Percentiles rank a stretch among this genome's conserved stretches.
These are phyloP conservation scores for Penicillium macrosclerotiorum DNA, from an alignment of 495 filamentous ascomycete species.

Conservation along the genomic window DNA sequence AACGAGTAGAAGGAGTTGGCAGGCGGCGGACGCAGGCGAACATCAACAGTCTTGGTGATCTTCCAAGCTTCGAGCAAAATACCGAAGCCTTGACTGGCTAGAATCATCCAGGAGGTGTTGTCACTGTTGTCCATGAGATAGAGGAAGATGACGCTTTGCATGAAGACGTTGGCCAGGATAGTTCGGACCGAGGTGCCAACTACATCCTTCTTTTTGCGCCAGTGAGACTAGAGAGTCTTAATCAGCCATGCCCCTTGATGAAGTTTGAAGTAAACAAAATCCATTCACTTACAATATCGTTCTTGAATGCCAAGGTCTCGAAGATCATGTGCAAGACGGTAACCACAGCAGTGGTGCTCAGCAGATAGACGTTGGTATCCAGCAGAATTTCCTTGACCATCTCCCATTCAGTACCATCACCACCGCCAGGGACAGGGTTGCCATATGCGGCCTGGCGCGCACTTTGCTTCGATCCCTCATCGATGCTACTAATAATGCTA, in stretches of 20 bases:
- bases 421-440: conserved; percentile 58
- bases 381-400: conserved; percentile 92
- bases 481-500: conserved; percentile 75
- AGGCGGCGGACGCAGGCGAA: conserved; percentile 70
- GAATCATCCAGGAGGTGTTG: conserved; percentile 98
- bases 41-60: conserved; percentile 93
- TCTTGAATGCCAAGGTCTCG: conserved; percentile 95
- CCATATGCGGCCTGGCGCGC: conserved; percentile 68
- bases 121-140: conserved; percentile 98
- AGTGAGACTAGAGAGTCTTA: conserved; percentile 67
- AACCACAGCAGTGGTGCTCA: conserved; percentile 79
- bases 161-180: conserved; percentile 96
- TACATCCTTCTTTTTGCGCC: conserved; percentile 99
- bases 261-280: no score
- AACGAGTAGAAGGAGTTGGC: conserved; percentile 64
- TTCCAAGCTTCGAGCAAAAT: conserved; percentile 98
- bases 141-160: conserved; percentile 94
- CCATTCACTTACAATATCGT: conserved; percentile 80
- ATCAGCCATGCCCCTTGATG: no score
- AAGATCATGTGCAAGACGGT: conserved; percentile 91
- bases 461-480: conserved; percentile 80
- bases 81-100: conserved; percentile 87
- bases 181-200: conserved; percentile 94
- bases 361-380: conserved; percentile 89
- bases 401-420: conserved; percentile 84